A percentile compares a stretch with the other conserved stretches of the same genome.
These are phyloP conservation scores for Thuidium tamariscinum DNA, from an alignment of 225 moss, liverwort and hornwort species.

Conservation along the genomic window DNA sequence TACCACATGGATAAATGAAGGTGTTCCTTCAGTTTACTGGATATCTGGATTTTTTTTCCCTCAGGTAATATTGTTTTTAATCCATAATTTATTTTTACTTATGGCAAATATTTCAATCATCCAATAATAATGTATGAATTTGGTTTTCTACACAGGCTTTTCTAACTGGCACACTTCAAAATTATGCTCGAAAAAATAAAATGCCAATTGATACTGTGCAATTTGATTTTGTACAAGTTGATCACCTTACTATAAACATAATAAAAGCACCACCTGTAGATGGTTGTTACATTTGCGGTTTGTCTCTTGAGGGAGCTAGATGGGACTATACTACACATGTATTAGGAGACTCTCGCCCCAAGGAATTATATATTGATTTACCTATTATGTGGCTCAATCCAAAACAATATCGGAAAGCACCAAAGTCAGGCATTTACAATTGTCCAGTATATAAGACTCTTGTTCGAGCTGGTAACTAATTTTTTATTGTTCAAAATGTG, in stretches of 20 bases:
- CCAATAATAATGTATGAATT: neutral
- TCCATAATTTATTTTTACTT: too few species aligned
- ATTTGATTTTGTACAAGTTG: conserved; percentile 66
- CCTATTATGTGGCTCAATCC: conserved; percentile 80
- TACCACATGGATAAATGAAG: conserved; percentile 46
- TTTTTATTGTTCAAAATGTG: too few species aligned
- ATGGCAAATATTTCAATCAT: neutral
- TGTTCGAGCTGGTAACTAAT: conserved; percentile 26
- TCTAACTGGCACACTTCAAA: conserved; percentile 73
- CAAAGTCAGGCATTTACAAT: conserved; percentile 41
- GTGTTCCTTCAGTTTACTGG: conserved; percentile 64
- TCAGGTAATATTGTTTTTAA: conserved; percentile 23
- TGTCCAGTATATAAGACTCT: conserved; percentile 86
- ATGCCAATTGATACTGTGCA: conserved; percentile 75
- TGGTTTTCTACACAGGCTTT: conserved; percentile 36
- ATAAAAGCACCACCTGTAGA: conserved; percentile 37
- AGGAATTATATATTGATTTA: conserved; percentile 65
- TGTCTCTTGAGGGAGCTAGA: conserved; percentile 70
- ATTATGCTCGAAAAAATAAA: conserved; percentile 73
- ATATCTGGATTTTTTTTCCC: conserved; percentile 88
- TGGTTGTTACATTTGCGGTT: conserved; percentile 68
- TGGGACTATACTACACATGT: conserved; percentile 60
- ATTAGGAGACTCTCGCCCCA: conserved; percentile 50
- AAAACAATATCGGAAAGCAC: conserved; percentile 40
- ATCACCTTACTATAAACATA: conserved; percentile 16